Evolutionary conservation across 257 asterid species (phyloP).

Genomic region (Plectranthus barbatus): DNA sequence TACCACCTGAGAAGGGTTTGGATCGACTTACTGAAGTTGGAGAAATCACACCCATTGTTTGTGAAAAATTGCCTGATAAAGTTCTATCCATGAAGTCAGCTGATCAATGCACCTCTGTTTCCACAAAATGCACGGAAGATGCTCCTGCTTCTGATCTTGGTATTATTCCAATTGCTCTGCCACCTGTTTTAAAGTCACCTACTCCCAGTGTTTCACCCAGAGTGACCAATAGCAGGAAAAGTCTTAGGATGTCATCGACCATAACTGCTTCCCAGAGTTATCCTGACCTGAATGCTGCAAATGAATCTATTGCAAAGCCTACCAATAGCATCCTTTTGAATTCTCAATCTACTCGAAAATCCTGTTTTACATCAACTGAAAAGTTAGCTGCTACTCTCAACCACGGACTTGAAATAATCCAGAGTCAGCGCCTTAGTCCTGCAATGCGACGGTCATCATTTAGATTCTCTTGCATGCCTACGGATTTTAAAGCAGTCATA

Average conservation of each 20-base stretch:
- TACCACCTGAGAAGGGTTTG: conserved; percentile 16
- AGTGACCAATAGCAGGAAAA: conserved; percentile 54
- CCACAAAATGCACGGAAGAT: conserved; percentile 31
- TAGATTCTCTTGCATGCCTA: conserved; percentile 61
- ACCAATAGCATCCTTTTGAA: conserved; percentile 40
- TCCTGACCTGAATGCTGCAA: conserved; percentile 15
- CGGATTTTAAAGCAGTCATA: conserved; percentile 42
- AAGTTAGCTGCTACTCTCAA: conserved; percentile 79
- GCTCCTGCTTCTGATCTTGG: conserved; percentile 24
- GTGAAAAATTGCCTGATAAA: conserved; percentile 11
- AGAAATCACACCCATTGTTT: conserved; percentile 15
- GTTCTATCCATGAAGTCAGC: conserved; percentile 14
- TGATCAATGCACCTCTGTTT: conserved; percentile 19
- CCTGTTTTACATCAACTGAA: conserved; percentile 54
- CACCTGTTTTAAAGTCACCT: conserved; percentile 64
- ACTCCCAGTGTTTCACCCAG: conserved; percentile 85
- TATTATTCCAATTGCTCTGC: conserved; percentile 29
- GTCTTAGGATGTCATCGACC: conserved; percentile 65
- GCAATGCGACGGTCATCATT: conserved; percentile 67
- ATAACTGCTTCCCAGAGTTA: conserved; percentile 41
- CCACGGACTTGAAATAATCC: conserved; percentile 76
- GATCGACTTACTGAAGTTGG: conserved; percentile 14
- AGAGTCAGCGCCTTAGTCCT: conserved; percentile 58
- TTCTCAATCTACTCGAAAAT: conserved; percentile 35
- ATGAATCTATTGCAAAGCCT: conserved; percentile 44